Evolutionary conservation across 192 early-diverging fungal genomes (phyloP).

Genomic region (Backusella morwellensis): DNA sequence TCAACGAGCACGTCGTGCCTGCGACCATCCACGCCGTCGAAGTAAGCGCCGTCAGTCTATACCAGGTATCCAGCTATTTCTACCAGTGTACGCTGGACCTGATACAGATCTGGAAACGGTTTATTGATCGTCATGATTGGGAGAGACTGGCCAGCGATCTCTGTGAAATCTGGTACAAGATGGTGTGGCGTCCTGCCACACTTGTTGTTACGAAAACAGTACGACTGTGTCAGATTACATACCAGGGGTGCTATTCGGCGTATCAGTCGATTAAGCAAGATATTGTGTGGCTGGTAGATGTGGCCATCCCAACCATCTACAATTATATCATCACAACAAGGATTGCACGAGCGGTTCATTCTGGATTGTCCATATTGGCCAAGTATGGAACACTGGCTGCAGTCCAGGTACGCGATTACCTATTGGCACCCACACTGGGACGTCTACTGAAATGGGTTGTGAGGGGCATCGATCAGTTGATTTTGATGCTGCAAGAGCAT

Average conservation of each 20-base stretch:
- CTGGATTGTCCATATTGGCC: not conserved
- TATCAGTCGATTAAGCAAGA: not conserved
- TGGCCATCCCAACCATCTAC: not conserved
- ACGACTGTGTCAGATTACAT: not conserved
- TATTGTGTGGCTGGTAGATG: not conserved
- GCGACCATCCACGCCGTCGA: not conserved
- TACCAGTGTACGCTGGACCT: not conserved
- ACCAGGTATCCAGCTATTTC: not conserved
- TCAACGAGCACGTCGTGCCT: not conserved
- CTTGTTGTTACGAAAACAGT: not conserved
- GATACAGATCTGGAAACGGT: not conserved
- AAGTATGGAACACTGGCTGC: not conserved
- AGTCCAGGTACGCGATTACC: not conserved
- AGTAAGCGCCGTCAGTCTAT: not conserved
- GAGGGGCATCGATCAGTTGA: not conserved
- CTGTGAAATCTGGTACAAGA: not conserved
- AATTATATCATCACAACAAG: not conserved
- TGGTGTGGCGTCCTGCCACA: not conserved
- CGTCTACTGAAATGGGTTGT: not conserved
- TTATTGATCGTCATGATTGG: not conserved
- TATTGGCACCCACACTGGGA: not conserved
- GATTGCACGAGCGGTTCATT: not conserved
- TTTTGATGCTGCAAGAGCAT: not conserved
- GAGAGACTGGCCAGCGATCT: not conserved
- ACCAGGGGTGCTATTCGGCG: not conserved